Base-by-base conservation (phyloP, 306 rosid genomes). In the Betula pendula region DNA sequence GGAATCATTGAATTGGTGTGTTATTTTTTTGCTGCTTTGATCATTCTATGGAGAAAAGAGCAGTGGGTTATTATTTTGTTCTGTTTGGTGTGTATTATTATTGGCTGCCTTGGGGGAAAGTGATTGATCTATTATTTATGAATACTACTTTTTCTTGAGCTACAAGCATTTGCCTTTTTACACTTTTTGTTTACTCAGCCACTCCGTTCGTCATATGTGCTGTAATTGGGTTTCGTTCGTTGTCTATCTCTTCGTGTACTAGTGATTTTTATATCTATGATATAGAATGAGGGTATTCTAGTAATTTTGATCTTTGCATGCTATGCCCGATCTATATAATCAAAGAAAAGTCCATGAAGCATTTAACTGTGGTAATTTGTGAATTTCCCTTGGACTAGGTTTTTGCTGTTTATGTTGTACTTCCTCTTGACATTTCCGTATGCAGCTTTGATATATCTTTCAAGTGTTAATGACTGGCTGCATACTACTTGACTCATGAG, bases 111-210 rank as follows among this genome's bases (percentile, higher is more conserved):
- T 70, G 72, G 60, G 58, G 49, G 8, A 29, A 65, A 56, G 71
- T 16, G 44, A 74, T 79, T 77, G 79, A 42, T 83, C 74, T 70
- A 77, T 70, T 24, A 67, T 38, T 74, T 60, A 8, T 44, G 17
- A 85, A 74, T 77, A 27, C 75, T 71, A 75, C 25, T 75, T 76
- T 84, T 84, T 76, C 85, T 82, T 77, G 52, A 77, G 62, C 79
- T 24, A 71, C 79, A 77, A 77, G 84, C 82, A 15, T 81, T 81
- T 43, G 38, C 50, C 31, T 77, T 73, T 51, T 71, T 19, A 27
- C 59, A 35, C 78, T 59, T 67, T 16, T 74, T 31, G 8, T 35
- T 27, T 45, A 13, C 49, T 15, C 15, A 17, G 44, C 24, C 20
- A 63, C 53, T 17, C 20, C 20, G n/a, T 59, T 52, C 9, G 15